Conservation (phyloP, 2,329 filamentous ascomycete species). For the Sclerotiophoma versabilis region DNA sequence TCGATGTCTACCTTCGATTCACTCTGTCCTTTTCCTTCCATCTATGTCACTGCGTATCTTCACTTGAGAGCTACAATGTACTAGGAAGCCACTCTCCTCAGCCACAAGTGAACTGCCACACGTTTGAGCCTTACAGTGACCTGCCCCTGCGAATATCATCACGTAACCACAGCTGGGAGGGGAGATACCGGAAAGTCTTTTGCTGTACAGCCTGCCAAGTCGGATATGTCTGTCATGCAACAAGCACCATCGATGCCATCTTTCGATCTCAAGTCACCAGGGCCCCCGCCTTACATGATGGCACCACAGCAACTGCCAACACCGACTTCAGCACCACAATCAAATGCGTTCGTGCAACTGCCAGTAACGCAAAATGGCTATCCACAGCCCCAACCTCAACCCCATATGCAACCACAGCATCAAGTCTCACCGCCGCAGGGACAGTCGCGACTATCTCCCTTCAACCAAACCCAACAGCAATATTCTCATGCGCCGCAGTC, state of each 20-base stretch:
- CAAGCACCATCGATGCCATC: slow-evolving; percentile 24
- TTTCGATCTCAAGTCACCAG: slow-evolving; percentile 24
- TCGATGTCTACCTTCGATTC: not conserved
- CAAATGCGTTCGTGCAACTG: slow-evolving; percentile 20
- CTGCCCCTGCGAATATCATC: not conserved
- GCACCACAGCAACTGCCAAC: slow-evolving; percentile 27
- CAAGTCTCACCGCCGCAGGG: slow-evolving; percentile 1
- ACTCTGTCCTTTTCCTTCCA: not conserved
- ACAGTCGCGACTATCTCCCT: slow-evolving; percentile 18
- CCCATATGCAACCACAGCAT: slow-evolving; percentile 3
- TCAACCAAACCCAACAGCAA: slow-evolving; percentile 23
- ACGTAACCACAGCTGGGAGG: too few relatives aligned
- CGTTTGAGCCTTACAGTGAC: slow-evolving; percentile 4
- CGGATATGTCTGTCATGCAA: slow-evolving; percentile 19
- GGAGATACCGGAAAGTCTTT: not conserved
- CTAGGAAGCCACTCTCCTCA: slow-evolving; percentile 13
- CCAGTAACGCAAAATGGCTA: slow-evolving; percentile 23
- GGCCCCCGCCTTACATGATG: slow-evolving; percentile 33
- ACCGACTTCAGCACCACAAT: slow-evolving; percentile 23
- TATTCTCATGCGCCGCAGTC: slow-evolving; percentile 23
- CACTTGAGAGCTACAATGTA: not conserved
- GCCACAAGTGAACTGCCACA: slow-evolving; percentile 16
- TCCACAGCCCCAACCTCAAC: slow-evolving; percentile 22
- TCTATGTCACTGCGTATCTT: not conserved
- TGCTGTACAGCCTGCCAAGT: not conserved